Evolutionary conservation across 2,329 filamentous ascomycete species (phyloP).

Genomic region (Rhynchosporium graminicola): DNA sequence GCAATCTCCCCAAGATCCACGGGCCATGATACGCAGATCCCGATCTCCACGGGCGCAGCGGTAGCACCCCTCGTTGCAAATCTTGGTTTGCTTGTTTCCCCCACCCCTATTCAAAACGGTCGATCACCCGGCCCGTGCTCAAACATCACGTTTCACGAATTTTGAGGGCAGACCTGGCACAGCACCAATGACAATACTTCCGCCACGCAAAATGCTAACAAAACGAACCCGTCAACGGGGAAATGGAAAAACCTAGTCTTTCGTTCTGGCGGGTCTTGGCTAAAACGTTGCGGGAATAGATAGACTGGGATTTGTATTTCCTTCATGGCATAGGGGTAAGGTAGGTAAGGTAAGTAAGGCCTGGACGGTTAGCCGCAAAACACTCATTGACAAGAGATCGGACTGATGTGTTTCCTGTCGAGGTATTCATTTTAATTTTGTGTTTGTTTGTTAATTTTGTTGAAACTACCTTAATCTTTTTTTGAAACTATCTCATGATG

Average conservation of each 20-base stretch:
- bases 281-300: neutral
- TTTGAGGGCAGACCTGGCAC: neutral
- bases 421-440: neutral
- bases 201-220: constrained; percentile 1
- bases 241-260: neutral
- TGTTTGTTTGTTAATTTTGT: neutral
- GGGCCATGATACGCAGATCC: neutral
- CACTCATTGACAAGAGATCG: neutral
- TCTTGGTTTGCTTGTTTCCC: neutral
- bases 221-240: neutral
- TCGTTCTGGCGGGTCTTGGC: neutral
- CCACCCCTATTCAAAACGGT: neutral
- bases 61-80: neutral
- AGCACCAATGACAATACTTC: neutral
- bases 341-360: neutral
- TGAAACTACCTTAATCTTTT: neutral
- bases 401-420: neutral
- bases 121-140: constrained; percentile 5
- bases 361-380: too few relatives aligned
- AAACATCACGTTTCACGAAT: constrained; percentile 2
- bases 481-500: constrained; percentile 8
- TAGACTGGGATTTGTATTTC: neutral
- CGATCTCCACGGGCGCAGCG: neutral
- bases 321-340: neutral
- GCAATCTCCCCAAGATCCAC: neutral